A percentile compares a stretch with the other conserved stretches of the same genome.
phyloP scores from a whole-genome alignment of 192 early-diverging fungal genomes.

The Coemansia sp. region DNA sequence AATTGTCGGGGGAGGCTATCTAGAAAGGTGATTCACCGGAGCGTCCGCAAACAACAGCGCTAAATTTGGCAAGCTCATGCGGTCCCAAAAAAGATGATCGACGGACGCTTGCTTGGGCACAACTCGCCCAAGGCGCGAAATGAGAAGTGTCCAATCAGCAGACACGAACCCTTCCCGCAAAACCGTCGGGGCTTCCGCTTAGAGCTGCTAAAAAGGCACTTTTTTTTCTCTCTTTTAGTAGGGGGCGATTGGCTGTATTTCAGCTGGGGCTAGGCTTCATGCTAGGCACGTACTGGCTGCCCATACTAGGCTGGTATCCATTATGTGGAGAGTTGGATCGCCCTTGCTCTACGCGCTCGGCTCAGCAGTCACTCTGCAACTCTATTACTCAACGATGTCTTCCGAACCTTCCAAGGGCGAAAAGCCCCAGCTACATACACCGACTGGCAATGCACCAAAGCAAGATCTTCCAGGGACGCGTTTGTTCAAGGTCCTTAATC shows the following conservation, averaged over 20 bases:
- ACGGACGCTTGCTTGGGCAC: not conserved
- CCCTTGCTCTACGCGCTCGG: not conserved
- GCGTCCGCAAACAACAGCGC: not conserved
- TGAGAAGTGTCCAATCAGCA: not conserved
- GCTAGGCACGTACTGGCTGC: not conserved
- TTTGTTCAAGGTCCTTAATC: slow-evolving; percentile 52
- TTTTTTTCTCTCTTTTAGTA: not conserved
- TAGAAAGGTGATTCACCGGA: not conserved
- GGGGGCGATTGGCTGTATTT: not conserved
- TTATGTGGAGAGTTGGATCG: not conserved
- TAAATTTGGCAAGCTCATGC: not conserved
- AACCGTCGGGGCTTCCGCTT: not conserved
- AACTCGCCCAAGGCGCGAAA: not conserved
- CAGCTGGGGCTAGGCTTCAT: not conserved
- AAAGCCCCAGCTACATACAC: slow-evolving; percentile 4
- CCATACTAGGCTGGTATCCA: not conserved
- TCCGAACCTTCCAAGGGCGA: not conserved
- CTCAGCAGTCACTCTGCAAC: not conserved
- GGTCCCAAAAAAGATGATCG: not conserved
- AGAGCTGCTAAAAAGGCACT: not conserved
- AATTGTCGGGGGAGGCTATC: not conserved
- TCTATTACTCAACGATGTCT: not conserved
- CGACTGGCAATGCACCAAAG: slow-evolving; percentile 15
- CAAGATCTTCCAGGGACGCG: slow-evolving; percentile 43
- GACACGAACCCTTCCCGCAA: not conserved